These are phyloP conservation scores for Moringa oleifera DNA, from an alignment of 345 rosid genomes.

Conservation along the genomic window DNA sequence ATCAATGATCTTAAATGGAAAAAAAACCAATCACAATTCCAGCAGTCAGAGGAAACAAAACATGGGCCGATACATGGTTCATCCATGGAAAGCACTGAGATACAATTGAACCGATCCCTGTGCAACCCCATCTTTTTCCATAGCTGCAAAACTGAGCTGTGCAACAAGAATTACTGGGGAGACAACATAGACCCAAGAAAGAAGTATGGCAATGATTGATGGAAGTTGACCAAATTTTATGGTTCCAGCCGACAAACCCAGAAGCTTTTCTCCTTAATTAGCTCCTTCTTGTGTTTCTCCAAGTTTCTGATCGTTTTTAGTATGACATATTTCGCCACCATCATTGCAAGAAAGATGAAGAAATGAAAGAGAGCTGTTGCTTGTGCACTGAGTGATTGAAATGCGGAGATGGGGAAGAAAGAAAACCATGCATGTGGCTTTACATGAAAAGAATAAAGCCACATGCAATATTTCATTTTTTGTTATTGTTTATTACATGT, in stretches of 20 bases:
- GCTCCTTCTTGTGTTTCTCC: constrained; percentile 13
- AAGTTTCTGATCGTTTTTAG: constrained; percentile 10
- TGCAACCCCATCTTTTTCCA: constrained; percentile 70
- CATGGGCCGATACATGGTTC: constrained; percentile 53
- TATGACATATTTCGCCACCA: constrained; percentile 19
- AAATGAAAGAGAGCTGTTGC: constrained; percentile 9
- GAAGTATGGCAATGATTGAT: constrained; percentile 52
- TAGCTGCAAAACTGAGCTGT: constrained; percentile 78
- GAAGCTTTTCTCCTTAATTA: constrained; percentile 52
- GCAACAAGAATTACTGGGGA: constrained; percentile 84
- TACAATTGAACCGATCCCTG: constrained; percentile 79
- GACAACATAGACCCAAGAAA: constrained; percentile 80
- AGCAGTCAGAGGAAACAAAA: constrained; percentile 52
- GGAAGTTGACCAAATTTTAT: constrained; percentile 72
- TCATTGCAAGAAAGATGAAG: constrained; percentile 7
- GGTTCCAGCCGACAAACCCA: constrained; percentile 88
- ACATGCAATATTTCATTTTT: too few species aligned
- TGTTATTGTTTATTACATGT: too few species aligned
- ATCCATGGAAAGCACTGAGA: constrained; percentile 74
- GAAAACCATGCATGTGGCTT: too few species aligned
- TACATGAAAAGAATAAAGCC: too few species aligned
- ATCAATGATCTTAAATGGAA: constrained; percentile 68
- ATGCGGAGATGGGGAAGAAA: constrained; percentile 8
- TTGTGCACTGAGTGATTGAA: constrained; percentile 21
- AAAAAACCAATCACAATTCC: constrained; percentile 50